Percentiles rank a stretch among this genome's conserved stretches.
These are phyloP conservation scores for Silybum marianum DNA, from an alignment of 129 eudicot species.

Conservation along the genomic window DNA sequence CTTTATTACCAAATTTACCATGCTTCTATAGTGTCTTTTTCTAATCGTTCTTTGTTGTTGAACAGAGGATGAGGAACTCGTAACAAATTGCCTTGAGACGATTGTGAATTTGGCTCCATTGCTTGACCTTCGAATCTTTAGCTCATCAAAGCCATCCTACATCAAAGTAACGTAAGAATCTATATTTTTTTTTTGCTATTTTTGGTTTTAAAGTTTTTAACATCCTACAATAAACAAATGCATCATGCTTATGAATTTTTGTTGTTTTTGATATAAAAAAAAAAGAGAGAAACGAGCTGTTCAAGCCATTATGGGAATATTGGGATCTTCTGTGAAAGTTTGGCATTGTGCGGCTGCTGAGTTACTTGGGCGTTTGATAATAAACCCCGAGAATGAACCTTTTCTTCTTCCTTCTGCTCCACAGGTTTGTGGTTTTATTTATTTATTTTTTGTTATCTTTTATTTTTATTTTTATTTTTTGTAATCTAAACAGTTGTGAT, in stretches of 20 bases:
- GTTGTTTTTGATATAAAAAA: conserved; percentile 1
- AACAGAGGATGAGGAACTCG: conserved; percentile 99
- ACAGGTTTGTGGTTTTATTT: conserved; percentile 51
- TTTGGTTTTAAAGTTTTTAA: not conserved
- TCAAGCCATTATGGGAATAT: conserved; percentile 87
- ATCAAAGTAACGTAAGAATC: conserved; percentile 86
- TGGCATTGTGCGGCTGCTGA: conserved; percentile 99
- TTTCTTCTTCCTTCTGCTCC: conserved; percentile 90
- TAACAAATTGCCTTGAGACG: conserved; percentile 91
- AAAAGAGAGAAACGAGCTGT: conserved; percentile 86
- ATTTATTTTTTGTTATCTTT: not conserved
- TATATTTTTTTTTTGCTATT: conserved; percentile 5
- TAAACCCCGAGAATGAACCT: conserved; percentile 95
- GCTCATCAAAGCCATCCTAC: conserved; percentile 94
- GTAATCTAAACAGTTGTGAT: not conserved
- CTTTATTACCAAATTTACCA: not conserved
- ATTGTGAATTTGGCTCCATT: conserved; percentile 86
- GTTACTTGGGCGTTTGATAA: conserved; percentile 83
- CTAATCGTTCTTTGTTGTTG: conserved; percentile 19
- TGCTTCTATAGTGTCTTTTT: too few species aligned
- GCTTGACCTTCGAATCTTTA: conserved; percentile 88
- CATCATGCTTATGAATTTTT: not conserved
- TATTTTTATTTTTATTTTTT: not conserved
- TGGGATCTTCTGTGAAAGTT: conserved; percentile 78
- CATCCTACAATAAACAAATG: not conserved